Base-by-base conservation (phyloP, 805 yeast species). In the Dipodascopsis tothii region DNA sequence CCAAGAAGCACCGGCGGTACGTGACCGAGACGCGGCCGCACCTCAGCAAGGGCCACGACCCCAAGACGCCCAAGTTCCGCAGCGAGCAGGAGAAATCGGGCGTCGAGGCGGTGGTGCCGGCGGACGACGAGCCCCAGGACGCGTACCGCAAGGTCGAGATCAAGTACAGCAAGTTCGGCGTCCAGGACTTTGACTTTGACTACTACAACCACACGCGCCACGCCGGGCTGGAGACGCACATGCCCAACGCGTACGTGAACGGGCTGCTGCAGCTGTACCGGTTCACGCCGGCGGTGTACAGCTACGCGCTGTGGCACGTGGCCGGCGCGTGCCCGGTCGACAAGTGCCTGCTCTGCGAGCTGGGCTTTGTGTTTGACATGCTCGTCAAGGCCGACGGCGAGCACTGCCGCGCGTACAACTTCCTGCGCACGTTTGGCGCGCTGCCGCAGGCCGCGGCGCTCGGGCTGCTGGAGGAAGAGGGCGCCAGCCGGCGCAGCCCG, bases 311-410 rank as follows among this genome's bases (percentile, higher is more conserved):
- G 3, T 66, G 70, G 3, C 72, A 76, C 19, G 63, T 86, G 22
- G 72, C 80, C 2, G 65, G 70, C 35, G 80, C 77, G 50, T 70
- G 71, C 33, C 67, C 77, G 22, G 56, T 65, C 63, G 30, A 45
- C n/a, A 37, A 27, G 5, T 53, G 83, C 2, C 60, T 88, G 2
- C 63, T 87, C 21, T 78, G 84, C 39, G 96, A 92, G 59, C 65
- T 88, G 37, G 98, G 96, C 0, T 85, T 86, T 51, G 66, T 94
- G 11, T 85, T 78, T 63, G 97, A 94, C 58, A 90, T 92, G 98
- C 73, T 90, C 64, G 73, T 72, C 34, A 84, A 84, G 60, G 86
- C 95, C 0, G 65, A 73, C 11, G 92, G 94, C 0, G 73, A 75
- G 32, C 84, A 83, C 54, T 86, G 90, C 56, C 76, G 84, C 33